Evolutionary conservation across 2,329 filamentous ascomycete species (phyloP).

Genomic region (Clonostachys sp.): DNA sequence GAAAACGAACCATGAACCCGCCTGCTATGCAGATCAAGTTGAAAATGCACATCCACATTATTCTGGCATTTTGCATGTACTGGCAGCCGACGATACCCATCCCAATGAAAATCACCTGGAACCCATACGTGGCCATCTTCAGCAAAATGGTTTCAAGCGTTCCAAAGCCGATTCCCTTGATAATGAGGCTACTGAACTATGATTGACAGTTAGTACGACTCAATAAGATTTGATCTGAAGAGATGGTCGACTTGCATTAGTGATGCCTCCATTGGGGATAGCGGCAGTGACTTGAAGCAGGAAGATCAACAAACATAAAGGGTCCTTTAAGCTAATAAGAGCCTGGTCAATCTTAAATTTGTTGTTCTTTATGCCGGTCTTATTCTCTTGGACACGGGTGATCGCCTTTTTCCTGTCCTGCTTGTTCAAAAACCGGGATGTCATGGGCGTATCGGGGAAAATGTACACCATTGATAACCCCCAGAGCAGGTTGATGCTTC

Average conservation of each 20-base stretch:
- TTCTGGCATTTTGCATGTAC: slow-evolving; percentile 13
- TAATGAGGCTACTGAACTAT: slow-evolving; percentile 52
- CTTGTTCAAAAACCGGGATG: slow-evolving; percentile 47
- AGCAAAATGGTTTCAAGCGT: slow-evolving; percentile 50
- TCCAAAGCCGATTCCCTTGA: slow-evolving; percentile 49
- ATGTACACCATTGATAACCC: slow-evolving; percentile 28
- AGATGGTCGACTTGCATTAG: not conserved
- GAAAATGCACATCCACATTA: slow-evolving; percentile 12
- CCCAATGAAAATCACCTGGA: slow-evolving; percentile 18
- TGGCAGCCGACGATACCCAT: slow-evolving; percentile 16
- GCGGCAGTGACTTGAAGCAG: slow-evolving; percentile 38
- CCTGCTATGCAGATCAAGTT: slow-evolving; percentile 16
- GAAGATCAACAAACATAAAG: slow-evolving; percentile 31
- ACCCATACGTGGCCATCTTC: slow-evolving; percentile 53
- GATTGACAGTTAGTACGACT: too few relatives aligned
- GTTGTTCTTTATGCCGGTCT: slow-evolving; percentile 27
- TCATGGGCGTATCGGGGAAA: slow-evolving; percentile 59
- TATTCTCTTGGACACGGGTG: slow-evolving; percentile 46
- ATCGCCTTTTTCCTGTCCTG: slow-evolving; percentile 54
- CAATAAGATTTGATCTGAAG: too few relatives aligned
- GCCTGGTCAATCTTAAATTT: slow-evolving; percentile 30
- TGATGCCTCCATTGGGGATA: slow-evolving; percentile 47
- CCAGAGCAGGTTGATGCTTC: slow-evolving; percentile 20
- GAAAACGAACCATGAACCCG: slow-evolving; percentile 16
- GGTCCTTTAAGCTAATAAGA: slow-evolving; percentile 22